Evolutionary conservation across 305 asterid species (phyloP), one percentile per base, ranked within the genome.

Genomic region (Fraxinus angustifolia): DNA sequence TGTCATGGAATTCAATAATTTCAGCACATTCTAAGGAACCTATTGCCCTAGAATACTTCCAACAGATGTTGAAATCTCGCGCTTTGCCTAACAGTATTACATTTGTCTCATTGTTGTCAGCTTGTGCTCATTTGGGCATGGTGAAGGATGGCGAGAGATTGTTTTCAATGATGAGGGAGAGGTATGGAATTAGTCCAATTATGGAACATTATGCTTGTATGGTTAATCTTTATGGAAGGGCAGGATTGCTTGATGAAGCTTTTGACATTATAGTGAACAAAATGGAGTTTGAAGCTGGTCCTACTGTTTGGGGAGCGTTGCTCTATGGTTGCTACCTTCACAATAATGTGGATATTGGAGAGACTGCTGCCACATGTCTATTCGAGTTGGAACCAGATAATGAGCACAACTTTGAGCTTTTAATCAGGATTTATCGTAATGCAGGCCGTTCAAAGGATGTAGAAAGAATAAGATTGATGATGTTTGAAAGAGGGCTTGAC

Each of bases 221-320:
- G 96, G 99, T 92, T 34, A 93, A 93, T 88, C 93, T 95, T 79
- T 95, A 95, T 72, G 93, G 87, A 56, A 88, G 93, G 79, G 86
- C 92, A 1, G 97, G 98, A 26, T 84, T 89, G 76, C 78, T 92
- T 16, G 50, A 84, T 1, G 82, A 90, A 84, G 99, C 97, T 5
- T 84, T 87, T 72, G 88, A 86, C 31, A 71, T 93, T 60, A 82
- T 93, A 45, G 79, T 34, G 71, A 87, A 85, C 0, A 81, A 75
- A 68, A 93, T 92, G 91, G 91, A 88, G 78, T 76, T 81, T 8
- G 90, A 89, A 82, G 93, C 96, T n/a, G 96, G 99, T 26, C 90
- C 97, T 11, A 90, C 94, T n/a, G 94, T 92, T 14, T 95, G 97
- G 98, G 99, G 99, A 16, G 97, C 99, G 0, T 86, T 95, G 89